Percentiles rank a stretch among this genome's conserved stretches.
phyloP scores from a whole-genome alignment of 345 rosid genomes.

The Populus tremula region DNA sequence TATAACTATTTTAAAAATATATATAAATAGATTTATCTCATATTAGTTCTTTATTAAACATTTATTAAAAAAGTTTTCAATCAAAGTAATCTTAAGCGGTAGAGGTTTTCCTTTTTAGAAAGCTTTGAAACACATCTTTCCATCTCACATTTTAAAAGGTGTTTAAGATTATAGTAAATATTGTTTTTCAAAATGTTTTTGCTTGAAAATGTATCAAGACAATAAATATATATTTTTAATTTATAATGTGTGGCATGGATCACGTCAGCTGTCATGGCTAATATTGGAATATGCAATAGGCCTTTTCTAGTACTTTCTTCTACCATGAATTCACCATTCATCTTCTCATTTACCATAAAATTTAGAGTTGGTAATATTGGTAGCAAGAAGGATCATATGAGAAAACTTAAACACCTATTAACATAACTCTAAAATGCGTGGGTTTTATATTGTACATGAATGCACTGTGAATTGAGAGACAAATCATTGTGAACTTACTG shows the following conservation, averaged over 20 bases:
- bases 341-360: constrained; percentile 55
- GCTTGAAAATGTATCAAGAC: no score
- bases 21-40: no score
- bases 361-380: constrained; percentile 63
- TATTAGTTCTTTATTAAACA: no score
- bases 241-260: constrained; percentile 83
- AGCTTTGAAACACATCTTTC: constrained; percentile 96
- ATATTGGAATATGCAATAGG: constrained; percentile 71
- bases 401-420: constrained; percentile 44
- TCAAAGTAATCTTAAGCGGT: constrained; percentile 20
- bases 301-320: constrained; percentile 20
- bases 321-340: constrained; percentile 21
- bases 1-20: no score
- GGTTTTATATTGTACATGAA: no score
- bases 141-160: constrained; percentile 76
- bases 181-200: no score
- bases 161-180: no score
- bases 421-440: no score
- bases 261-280: constrained; percentile 98
- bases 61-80: no score
- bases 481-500: no score
- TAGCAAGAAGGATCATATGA: constrained; percentile 69
- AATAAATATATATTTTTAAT: background rate
- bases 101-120: constrained; percentile 87
- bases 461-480: no score